phyloP scores from a whole-genome alignment of 768 basidiomycete species.

The Suillus subalutaceus region DNA sequence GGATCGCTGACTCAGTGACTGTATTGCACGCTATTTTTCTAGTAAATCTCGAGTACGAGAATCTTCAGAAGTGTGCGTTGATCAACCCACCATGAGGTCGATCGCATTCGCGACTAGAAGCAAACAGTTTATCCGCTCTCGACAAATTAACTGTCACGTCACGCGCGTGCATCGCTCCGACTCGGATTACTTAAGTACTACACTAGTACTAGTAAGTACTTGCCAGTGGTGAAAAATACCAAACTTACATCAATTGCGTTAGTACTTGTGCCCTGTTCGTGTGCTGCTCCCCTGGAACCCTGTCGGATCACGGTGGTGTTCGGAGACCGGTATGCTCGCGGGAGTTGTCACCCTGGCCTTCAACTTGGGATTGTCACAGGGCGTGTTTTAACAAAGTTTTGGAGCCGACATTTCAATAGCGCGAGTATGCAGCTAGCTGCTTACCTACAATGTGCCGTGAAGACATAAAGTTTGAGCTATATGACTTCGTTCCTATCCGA shows the following conservation, averaged over 20 bases:
- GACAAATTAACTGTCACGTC: too few species aligned
- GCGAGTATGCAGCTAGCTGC: neutral
- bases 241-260: too few species aligned
- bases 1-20: neutral
- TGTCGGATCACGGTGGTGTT: neutral
- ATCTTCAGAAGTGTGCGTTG: too few species aligned
- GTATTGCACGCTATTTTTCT: neutral
- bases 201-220: too few species aligned
- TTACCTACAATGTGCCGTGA: neutral
- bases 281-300: too few species aligned
- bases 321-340: neutral
- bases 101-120: too few species aligned
- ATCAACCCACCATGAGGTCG: too few species aligned
- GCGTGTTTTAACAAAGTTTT: neutral
- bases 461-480: neutral
- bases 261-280: too few species aligned
- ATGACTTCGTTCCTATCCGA: neutral
- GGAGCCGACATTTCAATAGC: neutral
- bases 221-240: too few species aligned
- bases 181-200: too few species aligned
- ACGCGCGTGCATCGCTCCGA: too few species aligned
- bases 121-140: too few species aligned
- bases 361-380: neutral
- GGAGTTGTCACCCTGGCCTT: neutral
- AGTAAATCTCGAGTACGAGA: neutral